Evolutionary conservation across 352 stramenopile species (phyloP).

Genomic region (Hyaloperonospora brassicae): DNA sequence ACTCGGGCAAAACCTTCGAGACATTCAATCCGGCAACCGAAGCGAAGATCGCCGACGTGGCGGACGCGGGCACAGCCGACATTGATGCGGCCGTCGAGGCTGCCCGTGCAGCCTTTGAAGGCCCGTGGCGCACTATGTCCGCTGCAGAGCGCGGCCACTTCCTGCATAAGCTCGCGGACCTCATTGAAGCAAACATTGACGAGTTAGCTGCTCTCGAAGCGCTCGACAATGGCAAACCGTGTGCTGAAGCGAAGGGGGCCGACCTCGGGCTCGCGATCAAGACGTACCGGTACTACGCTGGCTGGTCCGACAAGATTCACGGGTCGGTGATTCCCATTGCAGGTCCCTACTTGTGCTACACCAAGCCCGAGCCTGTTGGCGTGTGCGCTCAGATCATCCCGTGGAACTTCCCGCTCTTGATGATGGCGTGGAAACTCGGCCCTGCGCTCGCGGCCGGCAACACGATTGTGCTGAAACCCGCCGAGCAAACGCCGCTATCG

Average conservation of each 20-base stretch:
- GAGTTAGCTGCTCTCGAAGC: too few relatives aligned
- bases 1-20: constrained; percentile 58
- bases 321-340: not conserved
- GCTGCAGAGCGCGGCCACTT: too few relatives aligned
- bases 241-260: too few relatives aligned
- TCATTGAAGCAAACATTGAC: constrained; percentile 3
- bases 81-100: constrained; percentile 33
- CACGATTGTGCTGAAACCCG: constrained; percentile 91
- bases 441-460: constrained; percentile 87
- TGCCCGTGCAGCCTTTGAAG: too few relatives aligned
- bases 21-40: constrained; percentile 74
- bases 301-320: not conserved
- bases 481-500: constrained; percentile 44
- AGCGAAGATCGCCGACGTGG: constrained; percentile 63
- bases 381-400: constrained; percentile 58
- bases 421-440: constrained; percentile 92
- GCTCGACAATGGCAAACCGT: not conserved
- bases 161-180: too few relatives aligned
- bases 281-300: too few relatives aligned
- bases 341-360: not conserved
- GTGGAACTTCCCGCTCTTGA: constrained; percentile 96
- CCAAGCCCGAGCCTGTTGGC: constrained; percentile 87
- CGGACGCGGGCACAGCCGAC: constrained; percentile 46
- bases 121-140: too few relatives aligned
- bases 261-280: too few relatives aligned